Percentiles rank a stretch among this genome's conserved stretches.
Conservation (phyloP, 495 filamentous ascomycete species). For the Aspergillus diversus region DNA sequence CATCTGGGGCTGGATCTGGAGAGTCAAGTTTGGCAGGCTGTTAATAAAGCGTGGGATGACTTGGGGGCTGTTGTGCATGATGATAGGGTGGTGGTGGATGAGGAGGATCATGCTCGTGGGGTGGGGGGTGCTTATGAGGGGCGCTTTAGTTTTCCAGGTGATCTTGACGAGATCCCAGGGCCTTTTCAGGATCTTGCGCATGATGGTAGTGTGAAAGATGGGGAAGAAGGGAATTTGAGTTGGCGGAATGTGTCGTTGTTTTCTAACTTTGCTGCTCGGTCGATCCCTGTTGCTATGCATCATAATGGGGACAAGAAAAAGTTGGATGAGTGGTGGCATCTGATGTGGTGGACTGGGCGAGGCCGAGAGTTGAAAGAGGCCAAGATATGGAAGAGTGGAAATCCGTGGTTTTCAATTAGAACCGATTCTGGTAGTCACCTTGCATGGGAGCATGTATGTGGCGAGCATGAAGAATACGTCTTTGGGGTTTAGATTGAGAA, state of each 20-base stretch:
- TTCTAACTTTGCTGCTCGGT: neutral
- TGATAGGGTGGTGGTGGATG: neutral
- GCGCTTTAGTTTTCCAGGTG: neutral
- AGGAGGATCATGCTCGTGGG: neutral
- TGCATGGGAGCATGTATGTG: neutral
- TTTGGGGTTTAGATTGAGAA: neutral
- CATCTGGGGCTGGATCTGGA: neutral
- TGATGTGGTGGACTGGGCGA: neutral
- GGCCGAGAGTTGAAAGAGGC: neutral
- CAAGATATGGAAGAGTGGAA: neutral
- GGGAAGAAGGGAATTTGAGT: neutral
- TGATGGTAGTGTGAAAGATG: neutral
- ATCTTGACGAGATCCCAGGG: neutral
- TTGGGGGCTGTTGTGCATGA: neutral
- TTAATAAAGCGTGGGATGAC: neutral
- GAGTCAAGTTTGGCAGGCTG: neutral
- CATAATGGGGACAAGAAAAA: neutral
- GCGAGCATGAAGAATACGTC: neutral
- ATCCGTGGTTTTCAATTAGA: neutral
- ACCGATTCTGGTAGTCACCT: neutral
- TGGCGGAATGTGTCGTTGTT: neutral
- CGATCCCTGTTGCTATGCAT: neutral
- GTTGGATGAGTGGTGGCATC: neutral
- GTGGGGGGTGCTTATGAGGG: neutral
- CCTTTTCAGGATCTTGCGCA: neutral